Percentiles rank a stretch among this genome's conserved stretches.
These are phyloP conservation scores for Olyra latifolia DNA, from an alignment of 176 grass and related monocot genomes.

Conservation along the genomic window DNA sequence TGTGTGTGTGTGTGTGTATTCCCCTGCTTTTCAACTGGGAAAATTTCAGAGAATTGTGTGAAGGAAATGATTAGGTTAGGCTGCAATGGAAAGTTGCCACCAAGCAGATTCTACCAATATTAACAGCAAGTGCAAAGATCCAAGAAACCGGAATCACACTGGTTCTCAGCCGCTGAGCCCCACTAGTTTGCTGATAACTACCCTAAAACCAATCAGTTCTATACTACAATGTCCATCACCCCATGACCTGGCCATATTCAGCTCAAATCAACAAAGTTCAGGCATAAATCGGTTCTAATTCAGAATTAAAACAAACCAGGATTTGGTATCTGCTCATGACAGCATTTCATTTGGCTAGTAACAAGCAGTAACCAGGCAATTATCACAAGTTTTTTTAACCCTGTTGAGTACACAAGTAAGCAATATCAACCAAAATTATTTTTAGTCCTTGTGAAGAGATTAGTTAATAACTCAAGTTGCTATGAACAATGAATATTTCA, in stretches of 20 bases:
- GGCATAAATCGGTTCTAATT: not conserved
- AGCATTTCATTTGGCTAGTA: not conserved
- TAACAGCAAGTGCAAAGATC: not conserved
- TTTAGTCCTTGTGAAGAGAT: not conserved
- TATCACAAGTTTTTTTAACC: slow-evolving; percentile 15
- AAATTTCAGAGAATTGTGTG: not conserved
- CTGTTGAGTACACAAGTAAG: not conserved
- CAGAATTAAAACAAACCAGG: slow-evolving; percentile 1
- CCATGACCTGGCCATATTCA: slow-evolving; percentile 10
- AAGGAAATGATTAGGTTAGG: slow-evolving; percentile 3
- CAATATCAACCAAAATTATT: slow-evolving; percentile 14
- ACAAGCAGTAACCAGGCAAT: not conserved
- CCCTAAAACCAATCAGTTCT: not conserved
- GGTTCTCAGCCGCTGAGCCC: not conserved
- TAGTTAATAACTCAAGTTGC: not conserved
- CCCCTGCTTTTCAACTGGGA: not conserved
- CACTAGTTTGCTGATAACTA: not conserved
- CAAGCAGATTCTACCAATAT: slow-evolving; percentile 7
- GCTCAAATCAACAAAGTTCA: not conserved
- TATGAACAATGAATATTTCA: slow-evolving; percentile 19
- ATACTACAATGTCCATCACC: not conserved
- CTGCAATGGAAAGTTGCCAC: not conserved
- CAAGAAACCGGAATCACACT: not conserved
- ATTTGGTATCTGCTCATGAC: not conserved
- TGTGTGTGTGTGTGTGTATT: not conserved